phyloP scores from a whole-genome alignment of 2,329 filamentous ascomycete genomes.

The Colletotrichum cuscutae region DNA sequence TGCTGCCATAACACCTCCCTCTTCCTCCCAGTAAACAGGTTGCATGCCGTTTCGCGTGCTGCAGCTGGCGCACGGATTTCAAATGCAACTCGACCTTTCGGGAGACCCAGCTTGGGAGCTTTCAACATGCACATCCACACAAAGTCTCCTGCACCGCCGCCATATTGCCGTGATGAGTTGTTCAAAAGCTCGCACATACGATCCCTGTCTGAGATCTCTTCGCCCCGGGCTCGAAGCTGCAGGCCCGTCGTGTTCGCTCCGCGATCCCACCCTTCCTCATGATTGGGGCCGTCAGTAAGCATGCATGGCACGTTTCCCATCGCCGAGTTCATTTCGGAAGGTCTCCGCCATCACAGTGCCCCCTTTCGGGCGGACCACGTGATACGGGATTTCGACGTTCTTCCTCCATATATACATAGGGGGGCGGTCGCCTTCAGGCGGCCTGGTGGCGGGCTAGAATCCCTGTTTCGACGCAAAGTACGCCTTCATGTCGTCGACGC shows the following conservation, averaged over 20 bases:
- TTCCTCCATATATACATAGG: neutral
- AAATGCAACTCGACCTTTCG: constrained; percentile 29
- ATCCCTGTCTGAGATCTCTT: constrained; percentile 29
- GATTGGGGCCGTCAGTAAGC: neutral
- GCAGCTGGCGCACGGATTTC: constrained; percentile 23
- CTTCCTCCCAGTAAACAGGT: neutral
- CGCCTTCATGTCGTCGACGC: constrained; percentile 70
- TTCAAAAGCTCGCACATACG: constrained; percentile 18
- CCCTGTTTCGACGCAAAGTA: constrained; percentile 72
- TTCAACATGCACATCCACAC: constrained; percentile 17
- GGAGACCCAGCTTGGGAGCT: constrained; percentile 3
- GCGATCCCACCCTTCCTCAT: neutral
- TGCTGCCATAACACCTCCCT: constrained; percentile 6
- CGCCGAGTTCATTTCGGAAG: constrained; percentile 7
- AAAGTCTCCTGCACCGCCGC: constrained; percentile 19
- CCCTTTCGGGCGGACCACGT: constrained; percentile 16
- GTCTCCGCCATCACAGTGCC: neutral
- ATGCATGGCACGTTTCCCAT: neutral
- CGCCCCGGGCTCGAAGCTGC: constrained; percentile 14
- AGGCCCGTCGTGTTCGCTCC: constrained; percentile 25
- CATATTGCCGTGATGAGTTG: constrained; percentile 33
- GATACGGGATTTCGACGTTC: neutral
- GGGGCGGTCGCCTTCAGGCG: constrained; percentile 26
- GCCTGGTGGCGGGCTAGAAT: constrained; percentile 52
- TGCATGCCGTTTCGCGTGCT: constrained; percentile 16